Evolutionary conservation across 148 eudicot genomes (phyloP).

Genomic region (Rheum nobile): DNA sequence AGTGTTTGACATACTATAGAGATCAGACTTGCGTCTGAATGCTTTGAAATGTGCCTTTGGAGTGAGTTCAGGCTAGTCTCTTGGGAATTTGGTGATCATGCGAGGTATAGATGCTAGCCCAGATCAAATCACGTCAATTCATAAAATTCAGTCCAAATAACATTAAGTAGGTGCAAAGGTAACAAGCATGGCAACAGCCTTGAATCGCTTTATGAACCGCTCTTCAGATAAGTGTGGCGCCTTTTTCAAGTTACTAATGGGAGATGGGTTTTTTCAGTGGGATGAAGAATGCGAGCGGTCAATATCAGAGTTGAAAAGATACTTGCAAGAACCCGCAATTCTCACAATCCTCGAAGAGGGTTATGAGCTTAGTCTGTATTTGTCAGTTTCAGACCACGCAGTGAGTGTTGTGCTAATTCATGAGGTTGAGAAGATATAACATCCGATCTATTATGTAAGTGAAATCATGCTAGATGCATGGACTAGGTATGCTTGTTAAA

Average conservation of each 20-base stretch:
- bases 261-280: not conserved
- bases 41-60: not conserved
- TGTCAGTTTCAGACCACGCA: no score
- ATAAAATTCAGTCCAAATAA: not conserved
- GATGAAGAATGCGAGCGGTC: not conserved
- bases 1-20: not conserved
- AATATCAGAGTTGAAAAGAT: no score
- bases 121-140: not conserved
- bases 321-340: no score
- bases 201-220: not conserved
- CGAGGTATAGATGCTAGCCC: not conserved
- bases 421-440: not conserved
- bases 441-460: not conserved
- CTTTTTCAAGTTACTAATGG: not conserved
- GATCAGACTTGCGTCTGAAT: not conserved
- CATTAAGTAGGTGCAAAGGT: not conserved
- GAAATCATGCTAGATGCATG: not conserved
- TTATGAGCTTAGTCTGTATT: no score
- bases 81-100: not conserved
- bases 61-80: not conserved
- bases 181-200: not conserved
- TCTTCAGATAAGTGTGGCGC: not conserved
- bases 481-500: not conserved
- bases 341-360: no score
- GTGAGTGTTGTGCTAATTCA: no score